Evolutionary conservation across 495 filamentous ascomycete genomes (phyloP), one percentile per base, ranked within the genome.

Genomic region (Lasiosphaeriaceae sp.): DNA sequence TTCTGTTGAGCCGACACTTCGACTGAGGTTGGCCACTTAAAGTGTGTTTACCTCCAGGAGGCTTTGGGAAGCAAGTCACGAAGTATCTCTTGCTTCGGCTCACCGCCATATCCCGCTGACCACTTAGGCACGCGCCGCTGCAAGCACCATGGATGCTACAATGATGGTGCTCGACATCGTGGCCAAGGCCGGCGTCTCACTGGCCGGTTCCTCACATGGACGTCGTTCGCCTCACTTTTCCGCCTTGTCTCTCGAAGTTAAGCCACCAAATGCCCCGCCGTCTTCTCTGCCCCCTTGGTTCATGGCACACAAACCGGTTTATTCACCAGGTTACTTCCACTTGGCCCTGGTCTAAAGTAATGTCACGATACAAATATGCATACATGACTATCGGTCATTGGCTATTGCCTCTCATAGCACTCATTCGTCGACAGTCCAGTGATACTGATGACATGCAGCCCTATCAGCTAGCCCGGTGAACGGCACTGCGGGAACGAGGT

Each of bases 151-250:
- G 31, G 41, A 53, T 39, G 54, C 54, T 54, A 22, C 41, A 34
- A 55, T 59, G 11, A 41, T 56, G 52, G 61, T 69, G 47, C 50
- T 55, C 31, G 47, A 47, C 22, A 26, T 47, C 46, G 37, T 43
- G 46, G 44, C 34, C 37, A 47, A 14, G 43, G 14, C 49, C 39
- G n/a, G 29, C 34, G 4, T 41, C n/a, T 63, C 49, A 66, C 57
- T 68, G 63, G 66, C 48, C 46, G 23, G 17, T 45, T 54, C 21
- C 1, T 17, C 35, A 34, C 17, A 52, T 7, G 34, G 52, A 53
- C 47, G 43, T 46, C 22, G 66, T 62, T 51, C 66, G 66, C 66
- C 66, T 68, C 66, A 66, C 64, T 66, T 68, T 66, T 62, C 39
- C 55, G 57, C 59, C 57, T 57, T 55, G 52, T 50, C 54, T 47